These are phyloP conservation scores for Pseudogymnoascus sp. DNA, from an alignment of 2,329 filamentous ascomycete genomes.

Conservation along the genomic window DNA sequence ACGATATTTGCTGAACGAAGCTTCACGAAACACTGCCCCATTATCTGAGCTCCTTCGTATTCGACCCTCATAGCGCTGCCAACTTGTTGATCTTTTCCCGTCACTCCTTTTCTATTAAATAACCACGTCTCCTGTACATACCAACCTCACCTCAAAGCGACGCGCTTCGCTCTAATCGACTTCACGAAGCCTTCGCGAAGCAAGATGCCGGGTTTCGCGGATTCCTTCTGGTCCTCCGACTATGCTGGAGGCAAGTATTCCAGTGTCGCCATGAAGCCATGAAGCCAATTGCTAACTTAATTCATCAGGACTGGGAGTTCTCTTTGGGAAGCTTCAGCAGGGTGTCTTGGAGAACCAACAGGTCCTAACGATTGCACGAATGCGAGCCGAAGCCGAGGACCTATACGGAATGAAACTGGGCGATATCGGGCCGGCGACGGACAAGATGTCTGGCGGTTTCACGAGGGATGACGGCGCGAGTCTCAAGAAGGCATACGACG, in stretches of 20 bases:
- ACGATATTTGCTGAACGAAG: slow-evolving; percentile 1
- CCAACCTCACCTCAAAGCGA: background rate
- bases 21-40: slow-evolving; percentile 2
- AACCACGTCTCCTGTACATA: slow-evolving; percentile 2
- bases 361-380: slow-evolving; percentile 78
- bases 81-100: background rate
- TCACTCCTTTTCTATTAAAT: background rate
- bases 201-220: slow-evolving; percentile 80
- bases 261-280: background rate
- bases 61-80: background rate
- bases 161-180: slow-evolving; percentile 9
- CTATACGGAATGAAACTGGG: slow-evolving; percentile 71
- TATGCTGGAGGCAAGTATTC: slow-evolving; percentile 75
- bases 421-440: slow-evolving; percentile 74
- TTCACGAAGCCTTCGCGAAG: slow-evolving; percentile 8
- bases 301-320: slow-evolving; percentile 66
- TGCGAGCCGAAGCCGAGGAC: slow-evolving; percentile 95
- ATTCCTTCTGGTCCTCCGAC: slow-evolving; percentile 97
- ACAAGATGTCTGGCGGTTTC: slow-evolving; percentile 79
- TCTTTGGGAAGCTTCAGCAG: slow-evolving; percentile 95
- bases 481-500: slow-evolving; percentile 80
- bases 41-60: background rate
- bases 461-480: slow-evolving; percentile 89
- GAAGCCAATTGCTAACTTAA: background rate
- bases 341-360: slow-evolving; percentile 93